Evolutionary conservation across 179 eudicot species (phyloP), one percentile per base, ranked within the genome.

Genomic region (Camellia oleifera): DNA sequence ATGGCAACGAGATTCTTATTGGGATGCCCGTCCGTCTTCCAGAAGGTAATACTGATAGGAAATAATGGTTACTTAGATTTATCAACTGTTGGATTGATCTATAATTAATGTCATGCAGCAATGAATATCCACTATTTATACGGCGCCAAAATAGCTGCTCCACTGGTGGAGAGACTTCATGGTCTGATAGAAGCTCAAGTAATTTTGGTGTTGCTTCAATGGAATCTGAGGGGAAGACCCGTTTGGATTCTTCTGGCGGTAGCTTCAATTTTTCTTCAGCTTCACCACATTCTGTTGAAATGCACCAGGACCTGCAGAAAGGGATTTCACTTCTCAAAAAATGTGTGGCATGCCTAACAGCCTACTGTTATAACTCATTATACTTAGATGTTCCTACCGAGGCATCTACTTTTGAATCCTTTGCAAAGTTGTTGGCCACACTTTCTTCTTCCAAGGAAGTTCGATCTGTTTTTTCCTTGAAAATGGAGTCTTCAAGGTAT

Each of bases 1-100:
- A 88, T 97, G 99, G 99, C 99, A 97, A 88, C 89, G 98, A 23
- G 97, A 91, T 83, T 97, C 98, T 13, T 97, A 94, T 83, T 97
- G 98, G 99, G 88, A 93, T 90, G 92, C 99, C 48, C 89, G 98
- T 74, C 98, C 99, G 69, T 92, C 98, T 76, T 94, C 98, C 63
- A 87, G 97, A 85, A 94, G 99, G 99, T 97, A 85, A 53, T 74
- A 58, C 12, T 68, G 26, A 53, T 18, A 63, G n/a, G 71, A 63
- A 12, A 45, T 74, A 9, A 42, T 73, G 40, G 57, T 62, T 9
- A 78, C 52, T 48, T 64, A 17, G n/a, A 18, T 69, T 52, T 61
- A 53, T 66, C 56, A 44, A 45, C n/a, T 75, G 6, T 67, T 53
- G 45, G 23, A 82, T 69, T 77, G 56, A 64, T 82, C 11, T 67